These are phyloP conservation scores for Claviceps digitariae DNA, from an alignment of 2,329 filamentous ascomycete genomes.

Conservation along the genomic window DNA sequence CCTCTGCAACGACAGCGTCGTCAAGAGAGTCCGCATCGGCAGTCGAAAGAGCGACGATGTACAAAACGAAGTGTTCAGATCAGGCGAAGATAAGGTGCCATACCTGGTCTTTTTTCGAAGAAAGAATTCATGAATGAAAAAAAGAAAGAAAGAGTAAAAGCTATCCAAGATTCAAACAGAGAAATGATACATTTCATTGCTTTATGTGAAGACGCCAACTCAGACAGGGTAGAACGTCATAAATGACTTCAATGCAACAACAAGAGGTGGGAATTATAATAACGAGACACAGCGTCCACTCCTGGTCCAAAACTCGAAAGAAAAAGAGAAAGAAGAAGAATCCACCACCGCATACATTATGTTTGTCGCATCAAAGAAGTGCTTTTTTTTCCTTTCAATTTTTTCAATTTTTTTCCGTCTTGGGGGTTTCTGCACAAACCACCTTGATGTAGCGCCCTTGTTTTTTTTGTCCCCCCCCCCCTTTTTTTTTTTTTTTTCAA, in stretches of 20 bases:
- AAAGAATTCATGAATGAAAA: conserved; percentile 13
- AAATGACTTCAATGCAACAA: too few relatives aligned
- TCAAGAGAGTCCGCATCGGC: conserved; percentile 29
- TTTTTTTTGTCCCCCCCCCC: neutral
- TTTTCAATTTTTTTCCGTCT: too few relatives aligned
- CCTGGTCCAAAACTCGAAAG: neutral
- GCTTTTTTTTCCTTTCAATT: too few relatives aligned
- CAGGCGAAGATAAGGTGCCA: conserved; percentile 25
- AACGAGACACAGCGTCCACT: too few relatives aligned
- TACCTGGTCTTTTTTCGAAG: conserved; percentile 34
- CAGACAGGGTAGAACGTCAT: too few relatives aligned
- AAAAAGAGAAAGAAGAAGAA: too few relatives aligned
- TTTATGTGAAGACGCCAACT: too few relatives aligned
- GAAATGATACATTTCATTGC: neutral
- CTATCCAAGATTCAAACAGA: neutral
- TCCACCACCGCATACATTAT: too few relatives aligned
- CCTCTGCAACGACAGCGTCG: conserved; percentile 31
- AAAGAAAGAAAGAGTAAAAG: neutral
- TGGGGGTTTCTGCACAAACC: too few relatives aligned
- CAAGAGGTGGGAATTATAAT: too few relatives aligned
- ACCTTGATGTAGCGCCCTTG: too few relatives aligned
- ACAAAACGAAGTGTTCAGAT: conserved; percentile 26
- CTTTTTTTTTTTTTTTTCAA: neutral
- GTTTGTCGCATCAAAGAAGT: too few relatives aligned
- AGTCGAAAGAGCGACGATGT: conserved; percentile 20